phyloP scores from a whole-genome alignment of 768 basidiomycete genomes.

The Hygrophoropsis aurantiaca region DNA sequence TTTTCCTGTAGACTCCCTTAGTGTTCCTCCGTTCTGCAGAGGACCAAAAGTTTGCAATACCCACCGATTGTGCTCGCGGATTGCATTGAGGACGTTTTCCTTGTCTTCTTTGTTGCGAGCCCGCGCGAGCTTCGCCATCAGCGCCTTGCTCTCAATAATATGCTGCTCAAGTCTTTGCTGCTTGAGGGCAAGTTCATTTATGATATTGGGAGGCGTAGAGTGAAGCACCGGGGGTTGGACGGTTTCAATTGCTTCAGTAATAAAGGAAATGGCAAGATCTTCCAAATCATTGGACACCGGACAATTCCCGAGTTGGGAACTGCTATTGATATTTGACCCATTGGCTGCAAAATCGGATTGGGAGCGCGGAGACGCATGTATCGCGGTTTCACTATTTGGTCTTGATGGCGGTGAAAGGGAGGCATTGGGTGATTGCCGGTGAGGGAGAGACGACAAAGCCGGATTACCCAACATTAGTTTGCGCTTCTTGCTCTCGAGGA shows the following conservation, averaged over 20 bases:
- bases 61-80: constrained; percentile 56
- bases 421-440: not conserved
- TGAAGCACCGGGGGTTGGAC: constrained; percentile 27
- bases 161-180: constrained; percentile 49
- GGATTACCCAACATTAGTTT: constrained; percentile 34
- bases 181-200: constrained; percentile 41
- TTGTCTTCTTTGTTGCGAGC: constrained; percentile 54
- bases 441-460: not conserved
- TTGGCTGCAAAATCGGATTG: constrained; percentile 5
- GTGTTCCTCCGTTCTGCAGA: not conserved
- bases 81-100: constrained; percentile 41
- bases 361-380: not conserved
- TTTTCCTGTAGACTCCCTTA: constrained; percentile 7
- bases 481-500: constrained; percentile 36
- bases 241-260: constrained; percentile 54
- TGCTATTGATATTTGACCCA: constrained; percentile 1
- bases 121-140: constrained; percentile 46
- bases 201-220: constrained; percentile 17
- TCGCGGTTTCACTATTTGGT: not conserved
- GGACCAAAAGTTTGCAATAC: constrained; percentile 23
- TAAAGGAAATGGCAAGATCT: constrained; percentile 57
- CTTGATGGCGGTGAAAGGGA: not conserved
- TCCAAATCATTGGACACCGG: constrained; percentile 32
- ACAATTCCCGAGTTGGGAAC: not conserved
- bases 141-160: constrained; percentile 50